These are phyloP conservation scores for Microthyrium microscopicum DNA, from an alignment of 2,329 filamentous ascomycete species.

Conservation along the genomic window DNA sequence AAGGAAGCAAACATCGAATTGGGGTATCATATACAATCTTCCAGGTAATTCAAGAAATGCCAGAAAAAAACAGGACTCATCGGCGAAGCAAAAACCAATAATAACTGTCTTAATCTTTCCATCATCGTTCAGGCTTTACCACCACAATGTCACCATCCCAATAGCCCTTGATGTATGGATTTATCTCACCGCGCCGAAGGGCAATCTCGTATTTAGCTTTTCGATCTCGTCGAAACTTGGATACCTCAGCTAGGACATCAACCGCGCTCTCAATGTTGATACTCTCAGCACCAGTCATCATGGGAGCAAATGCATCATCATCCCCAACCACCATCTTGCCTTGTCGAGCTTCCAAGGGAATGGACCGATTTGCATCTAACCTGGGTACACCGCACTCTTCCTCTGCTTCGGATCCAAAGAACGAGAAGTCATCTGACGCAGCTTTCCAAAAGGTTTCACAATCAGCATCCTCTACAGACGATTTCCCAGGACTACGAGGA, in stretches of 20 bases:
- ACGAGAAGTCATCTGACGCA: slow-evolving; percentile 42
- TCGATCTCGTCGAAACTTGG: slow-evolving; percentile 35
- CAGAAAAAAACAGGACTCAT: too few species aligned
- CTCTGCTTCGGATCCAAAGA: slow-evolving; percentile 31
- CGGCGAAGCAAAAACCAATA: too few species aligned
- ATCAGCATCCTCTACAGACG: slow-evolving; percentile 41
- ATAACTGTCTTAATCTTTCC: too few species aligned
- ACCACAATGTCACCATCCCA: slow-evolving; percentile 44
- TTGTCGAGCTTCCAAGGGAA: slow-evolving; percentile 25
- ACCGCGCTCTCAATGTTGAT: slow-evolving; percentile 9
- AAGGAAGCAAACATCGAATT: too few species aligned
- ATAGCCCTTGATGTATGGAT: slow-evolving; percentile 33
- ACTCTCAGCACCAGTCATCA: slow-evolving; percentile 14
- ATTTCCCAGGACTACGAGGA: slow-evolving; percentile 24
- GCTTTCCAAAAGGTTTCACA: slow-evolving; percentile 43
- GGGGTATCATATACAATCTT: too few species aligned
- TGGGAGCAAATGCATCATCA: slow-evolving; percentile 5
- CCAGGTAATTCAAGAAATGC: too few species aligned
- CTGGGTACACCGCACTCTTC: slow-evolving; percentile 38
- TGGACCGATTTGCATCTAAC: slow-evolving; percentile 26
- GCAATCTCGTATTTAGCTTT: slow-evolving; percentile 31
- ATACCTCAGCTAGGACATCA: slow-evolving; percentile 38
- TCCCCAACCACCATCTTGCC: slow-evolving; percentile 27
- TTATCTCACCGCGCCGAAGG: slow-evolving; percentile 11
- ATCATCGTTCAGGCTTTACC: too few species aligned